A percentile compares a stretch with the other conserved stretches of the same genome.
Evolutionary conservation across 1,284 basidiomycete species (phyloP).

Genomic region (Malassezia yamatoensis): DNA sequence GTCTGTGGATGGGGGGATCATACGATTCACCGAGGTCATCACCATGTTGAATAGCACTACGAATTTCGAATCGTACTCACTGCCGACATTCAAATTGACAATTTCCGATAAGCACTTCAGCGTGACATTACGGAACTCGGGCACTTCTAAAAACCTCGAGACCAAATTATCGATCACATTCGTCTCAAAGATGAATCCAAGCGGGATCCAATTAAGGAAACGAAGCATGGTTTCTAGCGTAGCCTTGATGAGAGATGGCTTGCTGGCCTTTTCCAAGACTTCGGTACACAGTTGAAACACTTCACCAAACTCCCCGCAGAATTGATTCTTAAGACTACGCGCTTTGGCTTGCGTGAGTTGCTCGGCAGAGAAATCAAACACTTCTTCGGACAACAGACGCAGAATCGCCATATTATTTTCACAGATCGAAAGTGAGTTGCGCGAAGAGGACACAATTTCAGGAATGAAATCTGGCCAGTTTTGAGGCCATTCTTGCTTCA

Average conservation of each 20-base stretch:
- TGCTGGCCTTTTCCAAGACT: slow-evolving; percentile 94
- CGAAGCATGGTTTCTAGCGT: slow-evolving; percentile 90
- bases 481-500: slow-evolving; percentile 99
- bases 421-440: slow-evolving; percentile 88
- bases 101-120: slow-evolving; percentile 98
- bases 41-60: slow-evolving; percentile 80
- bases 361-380: slow-evolving; percentile 97
- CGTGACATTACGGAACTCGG: slow-evolving; percentile 94
- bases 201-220: slow-evolving; percentile 98
- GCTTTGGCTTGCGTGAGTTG: slow-evolving; percentile 98
- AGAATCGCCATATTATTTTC: slow-evolving; percentile 99
- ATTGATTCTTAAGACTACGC: slow-evolving; percentile 79
- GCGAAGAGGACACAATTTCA: slow-evolving; percentile 92
- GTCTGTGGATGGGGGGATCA: slow-evolving; percentile 58
- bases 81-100: slow-evolving; percentile 69
- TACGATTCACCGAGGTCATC: slow-evolving; percentile 47
- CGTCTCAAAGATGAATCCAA: slow-evolving; percentile 98
- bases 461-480: slow-evolving; percentile 98
- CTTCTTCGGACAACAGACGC: slow-evolving; percentile 93
- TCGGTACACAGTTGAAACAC: slow-evolving; percentile 54
- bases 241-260: slow-evolving; percentile 85
- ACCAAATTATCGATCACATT: slow-evolving; percentile 90
- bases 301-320: slow-evolving; percentile 47
- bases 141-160: slow-evolving; percentile 82
- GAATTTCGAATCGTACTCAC: slow-evolving; percentile 97